Percentiles rank a stretch among this genome's conserved stretches.
Evolutionary conservation across 768 basidiomycete species (phyloP).

Genomic region (Lactarius vividus): DNA sequence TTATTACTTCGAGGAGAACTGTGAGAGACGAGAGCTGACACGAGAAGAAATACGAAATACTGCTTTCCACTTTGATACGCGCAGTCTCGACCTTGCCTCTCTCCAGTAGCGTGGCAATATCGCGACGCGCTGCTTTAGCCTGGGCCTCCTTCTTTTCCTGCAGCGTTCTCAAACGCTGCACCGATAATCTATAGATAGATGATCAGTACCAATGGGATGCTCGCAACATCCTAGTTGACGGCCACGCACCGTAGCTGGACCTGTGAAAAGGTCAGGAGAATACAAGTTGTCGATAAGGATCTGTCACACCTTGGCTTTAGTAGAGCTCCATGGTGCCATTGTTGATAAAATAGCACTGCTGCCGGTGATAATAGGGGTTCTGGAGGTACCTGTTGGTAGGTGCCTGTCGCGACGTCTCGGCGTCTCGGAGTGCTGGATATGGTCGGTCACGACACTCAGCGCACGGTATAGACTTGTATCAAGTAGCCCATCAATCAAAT

Average conservation of each 20-base stretch:
- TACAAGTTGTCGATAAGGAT: background rate
- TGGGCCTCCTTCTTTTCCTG: slow-evolving; percentile 94
- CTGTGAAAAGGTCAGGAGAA: slow-evolving; percentile 31
- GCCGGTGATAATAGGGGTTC: background rate
- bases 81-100: slow-evolving; percentile 82
- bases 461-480: background rate
- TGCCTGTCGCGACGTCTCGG: background rate
- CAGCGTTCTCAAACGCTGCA: slow-evolving; percentile 79
- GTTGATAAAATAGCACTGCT: background rate
- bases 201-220: background rate
- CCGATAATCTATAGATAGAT: slow-evolving; percentile 56
- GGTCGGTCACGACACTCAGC: background rate
- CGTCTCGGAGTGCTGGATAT: background rate
- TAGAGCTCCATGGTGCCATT: slow-evolving; percentile 58
- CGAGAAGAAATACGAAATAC: slow-evolving; percentile 44
- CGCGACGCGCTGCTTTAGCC: slow-evolving; percentile 66
- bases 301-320: slow-evolving; percentile 54
- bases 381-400: background rate
- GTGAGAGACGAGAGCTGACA: slow-evolving; percentile 17
- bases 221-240: background rate
- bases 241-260: slow-evolving; percentile 47
- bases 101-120: slow-evolving; percentile 79
- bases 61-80: slow-evolving; percentile 78
- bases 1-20: slow-evolving; percentile 54
- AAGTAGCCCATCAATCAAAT: background rate